Conservation (phyloP, 2,329 filamentous ascomycete genomes). For the Tympanopsis confertula region DNA sequence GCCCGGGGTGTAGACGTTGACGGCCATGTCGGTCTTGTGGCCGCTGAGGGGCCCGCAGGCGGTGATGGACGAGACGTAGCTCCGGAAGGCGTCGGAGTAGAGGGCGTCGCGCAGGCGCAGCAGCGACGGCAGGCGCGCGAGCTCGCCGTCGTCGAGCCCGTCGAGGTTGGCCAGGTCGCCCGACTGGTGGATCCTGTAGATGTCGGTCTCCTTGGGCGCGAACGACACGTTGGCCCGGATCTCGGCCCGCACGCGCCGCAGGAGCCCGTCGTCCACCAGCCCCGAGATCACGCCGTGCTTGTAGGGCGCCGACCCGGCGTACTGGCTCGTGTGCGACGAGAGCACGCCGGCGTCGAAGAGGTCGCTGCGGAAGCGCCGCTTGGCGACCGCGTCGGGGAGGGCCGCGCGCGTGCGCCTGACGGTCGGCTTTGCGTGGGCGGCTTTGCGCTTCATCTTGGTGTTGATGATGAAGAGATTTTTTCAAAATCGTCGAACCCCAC, state of each 20-base stretch:
- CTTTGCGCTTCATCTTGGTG: neutral
- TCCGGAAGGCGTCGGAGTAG: conserved; percentile 80
- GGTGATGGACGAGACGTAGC: conserved; percentile 79
- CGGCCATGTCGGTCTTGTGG: conserved; percentile 95
- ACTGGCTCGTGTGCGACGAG: conserved; percentile 45
- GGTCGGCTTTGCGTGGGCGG: neutral
- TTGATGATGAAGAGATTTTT: neutral
- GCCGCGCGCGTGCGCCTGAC: conserved; percentile 17
- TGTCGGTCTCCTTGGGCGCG: conserved; percentile 97
- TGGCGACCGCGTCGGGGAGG: conserved; percentile 34
- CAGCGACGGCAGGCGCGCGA: conserved; percentile 79
- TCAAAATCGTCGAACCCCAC: neutral
- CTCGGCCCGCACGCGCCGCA: conserved; percentile 78
- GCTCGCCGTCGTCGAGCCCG: conserved; percentile 75
- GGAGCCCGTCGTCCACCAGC: conserved; percentile 68
- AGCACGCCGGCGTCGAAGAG: conserved; percentile 52
- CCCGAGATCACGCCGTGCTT: conserved; percentile 81
- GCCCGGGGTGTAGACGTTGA: conserved; percentile 94
- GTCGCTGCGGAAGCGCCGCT: conserved; percentile 49
- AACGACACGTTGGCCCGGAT: conserved; percentile 86
- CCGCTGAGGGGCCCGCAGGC: conserved; percentile 79
- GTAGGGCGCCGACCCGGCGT: conserved; percentile 61
- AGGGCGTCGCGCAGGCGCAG: conserved; percentile 84
- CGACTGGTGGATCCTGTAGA: conserved; percentile 98
- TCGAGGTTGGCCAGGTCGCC: conserved; percentile 95